Evolutionary conservation across 805 yeast genomes (phyloP).

Genomic region (Schizosaccharomyces lindneri): DNA sequence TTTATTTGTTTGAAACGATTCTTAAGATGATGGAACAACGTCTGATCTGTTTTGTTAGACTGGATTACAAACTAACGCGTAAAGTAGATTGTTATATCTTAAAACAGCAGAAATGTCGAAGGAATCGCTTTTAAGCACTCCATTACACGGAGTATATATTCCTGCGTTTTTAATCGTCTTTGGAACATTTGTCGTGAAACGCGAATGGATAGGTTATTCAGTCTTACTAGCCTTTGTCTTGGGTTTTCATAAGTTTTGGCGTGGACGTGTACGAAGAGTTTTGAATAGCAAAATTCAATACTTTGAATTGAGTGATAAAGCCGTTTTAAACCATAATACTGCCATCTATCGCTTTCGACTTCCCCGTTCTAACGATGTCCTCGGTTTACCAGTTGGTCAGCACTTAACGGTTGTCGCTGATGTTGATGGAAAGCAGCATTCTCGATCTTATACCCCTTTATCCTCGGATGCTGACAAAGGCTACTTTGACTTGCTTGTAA

Average conservation of each 20-base stretch:
- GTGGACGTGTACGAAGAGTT: conserved; percentile 17
- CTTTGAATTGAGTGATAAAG: conserved; percentile 60
- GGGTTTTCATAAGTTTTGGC: conserved; percentile 10
- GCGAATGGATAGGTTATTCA: conserved; percentile 9
- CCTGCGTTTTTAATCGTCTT: conserved; percentile 12
- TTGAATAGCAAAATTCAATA: conserved; percentile 43
- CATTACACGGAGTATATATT: conserved; percentile 14
- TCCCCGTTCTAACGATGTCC: conserved; percentile 44
- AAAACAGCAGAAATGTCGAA: not conserved
- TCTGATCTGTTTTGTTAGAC: too few species aligned
- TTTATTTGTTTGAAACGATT: too few species aligned
- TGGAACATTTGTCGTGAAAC: conserved; percentile 11
- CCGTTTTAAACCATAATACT: conserved; percentile 53
- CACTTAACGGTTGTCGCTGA: conserved; percentile 60
- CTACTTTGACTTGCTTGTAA: conserved; percentile 60
- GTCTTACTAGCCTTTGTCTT: conserved; percentile 9
- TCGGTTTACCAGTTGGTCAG: conserved; percentile 85
- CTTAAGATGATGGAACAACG: too few species aligned
- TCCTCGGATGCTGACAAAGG: conserved; percentile 49
- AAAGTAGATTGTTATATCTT: too few species aligned
- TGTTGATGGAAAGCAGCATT: conserved; percentile 55
- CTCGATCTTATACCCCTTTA: conserved; percentile 77
- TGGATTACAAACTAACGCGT: too few species aligned
- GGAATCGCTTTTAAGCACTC: conserved; percentile 10
- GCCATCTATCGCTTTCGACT: conserved; percentile 59